A percentile compares a stretch with the other conserved stretches of the same genome.
Conservation (phyloP, 1,284 basidiomycete species). For the Moesziomyces parantarcticus region DNA sequence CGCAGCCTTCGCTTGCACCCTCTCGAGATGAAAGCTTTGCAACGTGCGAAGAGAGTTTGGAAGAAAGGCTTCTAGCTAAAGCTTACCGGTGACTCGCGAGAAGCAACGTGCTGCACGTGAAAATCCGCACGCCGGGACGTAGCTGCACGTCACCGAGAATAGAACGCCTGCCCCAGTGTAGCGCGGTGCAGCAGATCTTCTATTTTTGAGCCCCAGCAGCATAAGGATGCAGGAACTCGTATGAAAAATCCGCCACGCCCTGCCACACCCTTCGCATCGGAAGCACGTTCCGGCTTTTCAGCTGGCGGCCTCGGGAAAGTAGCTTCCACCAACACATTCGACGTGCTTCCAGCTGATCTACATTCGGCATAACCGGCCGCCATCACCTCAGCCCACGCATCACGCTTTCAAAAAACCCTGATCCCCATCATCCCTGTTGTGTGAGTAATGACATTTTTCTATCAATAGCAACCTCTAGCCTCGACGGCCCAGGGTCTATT, state of each 20-base stretch:
- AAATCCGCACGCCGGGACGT: background rate
- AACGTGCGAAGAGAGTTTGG: background rate
- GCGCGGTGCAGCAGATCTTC: too few relatives aligned
- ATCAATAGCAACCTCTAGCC: too few relatives aligned
- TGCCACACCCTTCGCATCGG: background rate
- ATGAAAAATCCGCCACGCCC: too few relatives aligned
- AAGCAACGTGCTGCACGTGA: slow-evolving; percentile 13
- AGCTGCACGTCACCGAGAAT: slow-evolving; percentile 10
- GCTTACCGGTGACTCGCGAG: background rate
- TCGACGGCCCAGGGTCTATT: slow-evolving; percentile 7
- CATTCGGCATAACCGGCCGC: slow-evolving; percentile 5
- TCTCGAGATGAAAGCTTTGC: too few relatives aligned
- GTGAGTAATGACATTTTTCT: too few relatives aligned
- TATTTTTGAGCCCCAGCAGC: background rate
- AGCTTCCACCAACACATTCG: background rate
- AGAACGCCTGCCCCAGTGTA: slow-evolving; percentile 6
- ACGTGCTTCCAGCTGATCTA: slow-evolving; percentile 20
- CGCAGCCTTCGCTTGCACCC: too few relatives aligned
- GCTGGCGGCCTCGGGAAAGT: background rate
- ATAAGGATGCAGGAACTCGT: background rate
- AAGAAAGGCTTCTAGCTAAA: background rate
- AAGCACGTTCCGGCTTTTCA: too few relatives aligned
- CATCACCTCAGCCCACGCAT: too few relatives aligned
- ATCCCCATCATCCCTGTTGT: too few relatives aligned
- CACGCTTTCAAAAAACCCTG: background rate